phyloP scores from a whole-genome alignment of 495 filamentous ascomycete species.

The Letharia columbiana region DNA sequence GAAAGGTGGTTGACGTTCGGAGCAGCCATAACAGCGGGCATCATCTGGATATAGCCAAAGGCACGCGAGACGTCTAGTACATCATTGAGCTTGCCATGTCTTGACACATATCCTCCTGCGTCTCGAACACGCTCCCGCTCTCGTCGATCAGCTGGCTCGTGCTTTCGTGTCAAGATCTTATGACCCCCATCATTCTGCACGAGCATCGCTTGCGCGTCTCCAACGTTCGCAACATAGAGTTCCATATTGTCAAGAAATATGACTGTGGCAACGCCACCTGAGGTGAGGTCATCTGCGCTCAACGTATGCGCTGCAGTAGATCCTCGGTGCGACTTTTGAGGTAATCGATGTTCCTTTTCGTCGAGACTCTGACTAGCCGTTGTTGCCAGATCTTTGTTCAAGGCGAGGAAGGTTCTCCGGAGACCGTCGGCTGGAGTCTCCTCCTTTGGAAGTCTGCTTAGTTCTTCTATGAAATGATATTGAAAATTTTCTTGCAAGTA shows the following conservation, averaged over 20 bases:
- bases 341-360: constrained; percentile 49
- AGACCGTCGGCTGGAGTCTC: constrained; percentile 80
- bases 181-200: constrained; percentile 77
- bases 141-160: constrained; percentile 75
- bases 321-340: constrained; percentile 53
- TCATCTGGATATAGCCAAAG: constrained; percentile 87
- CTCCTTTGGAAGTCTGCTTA: constrained; percentile 55
- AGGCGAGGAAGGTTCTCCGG: constrained; percentile 70
- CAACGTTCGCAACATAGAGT: constrained; percentile 88
- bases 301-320: constrained; percentile 62
- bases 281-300: constrained; percentile 76
- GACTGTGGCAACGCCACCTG: constrained; percentile 86
- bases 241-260: constrained; percentile 83
- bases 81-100: constrained; percentile 90
- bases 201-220: constrained; percentile 88
- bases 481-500: constrained; percentile 93
- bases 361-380: constrained; percentile 77
- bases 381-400: constrained; percentile 91
- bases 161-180: constrained; percentile 75
- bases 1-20: constrained; percentile 72
- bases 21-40: constrained; percentile 87
- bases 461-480: constrained; percentile 69
- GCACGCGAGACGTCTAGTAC: constrained; percentile 82
- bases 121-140: constrained; percentile 88
- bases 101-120: constrained; percentile 89